Evolutionary conservation across 1,284 basidiomycete genomes (phyloP), one percentile per base, ranked within the genome.

Genomic region (Austroboletus novae-zelandiae): DNA sequence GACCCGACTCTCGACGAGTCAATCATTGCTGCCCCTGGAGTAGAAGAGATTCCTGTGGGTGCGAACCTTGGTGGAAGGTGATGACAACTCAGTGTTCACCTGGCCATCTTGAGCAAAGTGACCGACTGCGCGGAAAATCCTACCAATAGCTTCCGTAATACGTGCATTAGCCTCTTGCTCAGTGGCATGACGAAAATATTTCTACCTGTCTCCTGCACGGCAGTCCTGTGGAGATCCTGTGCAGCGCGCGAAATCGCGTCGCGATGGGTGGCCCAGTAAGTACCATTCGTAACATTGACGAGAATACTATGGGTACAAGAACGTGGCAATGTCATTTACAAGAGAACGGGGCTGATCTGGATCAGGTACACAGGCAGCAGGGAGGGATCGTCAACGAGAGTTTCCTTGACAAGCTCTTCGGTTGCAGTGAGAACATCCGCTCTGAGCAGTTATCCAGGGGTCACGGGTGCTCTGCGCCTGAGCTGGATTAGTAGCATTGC

Each of bases 211-310:
- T 69, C 65, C 41, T 76, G 71, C 45, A 75, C 57, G 2, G 81
- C 71, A 44, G 69, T 71, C 42, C 71, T 70, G 15, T 74, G 71
- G 9, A 78, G 57, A 41, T 76, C 74, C 40, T 78, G 74, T 3
- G 79, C 81, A 34, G 79, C 77, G 30, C 77, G 76, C 11, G 78
- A 75, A 41, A 86, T 66, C 7, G 77, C 70, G 14, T 79, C 77
- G 41, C 81, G 78, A 57, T 87, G 84, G 20, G 74, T 64, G 40
- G 71, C 65, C 86, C 84, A 89, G 60, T 90, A 90, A 14, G 74
- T 70, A 18, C 86, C 87, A 46, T 73, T 78, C 4, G 76, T 72
- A 9, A 82, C 72, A 57, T 89, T 86, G 47, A 71, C 71, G 35
- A 83, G 61, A 40, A 90, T 78, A 58, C 78, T 83, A 58, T 89